These are phyloP conservation scores for Ceratocystis harringtonii DNA, from an alignment of 2,329 filamentous ascomycete species.

Conservation along the genomic window DNA sequence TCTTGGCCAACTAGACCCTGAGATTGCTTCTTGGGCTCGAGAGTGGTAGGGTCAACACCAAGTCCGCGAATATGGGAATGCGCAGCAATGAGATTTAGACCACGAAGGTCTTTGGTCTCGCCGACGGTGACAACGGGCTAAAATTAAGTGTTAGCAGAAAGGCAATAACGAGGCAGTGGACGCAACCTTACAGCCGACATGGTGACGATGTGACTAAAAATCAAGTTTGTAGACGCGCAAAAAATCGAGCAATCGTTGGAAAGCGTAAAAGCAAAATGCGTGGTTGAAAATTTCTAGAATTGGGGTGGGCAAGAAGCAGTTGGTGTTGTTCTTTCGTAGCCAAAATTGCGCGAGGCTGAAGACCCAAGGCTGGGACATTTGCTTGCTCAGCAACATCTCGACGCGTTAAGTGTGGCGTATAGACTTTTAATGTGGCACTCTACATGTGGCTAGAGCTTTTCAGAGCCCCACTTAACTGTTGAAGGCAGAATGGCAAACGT, in stretches of 20 bases:
- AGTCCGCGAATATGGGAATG: slow-evolving; percentile 96
- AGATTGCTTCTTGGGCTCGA: slow-evolving; percentile 71
- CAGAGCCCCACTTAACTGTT: slow-evolving; percentile 1
- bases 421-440: slow-evolving; percentile 1
- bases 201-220: slow-evolving; percentile 21
- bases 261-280: not conserved
- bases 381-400: not conserved
- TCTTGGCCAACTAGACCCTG: slow-evolving; percentile 93
- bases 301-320: slow-evolving; percentile 22
- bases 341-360: slow-evolving; percentile 13
- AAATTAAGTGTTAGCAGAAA: slow-evolving; percentile 13
- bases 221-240: not conserved
- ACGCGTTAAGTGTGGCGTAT: slow-evolving; percentile 13
- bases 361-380: not conserved
- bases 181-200: slow-evolving; percentile 39
- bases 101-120: slow-evolving; percentile 89
- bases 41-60: slow-evolving; percentile 78
- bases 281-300: not conserved
- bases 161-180: slow-evolving; percentile 7
- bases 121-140: slow-evolving; percentile 62
- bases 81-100: slow-evolving; percentile 92
- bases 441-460: not conserved
- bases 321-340: not conserved
- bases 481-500: slow-evolving; percentile 14
- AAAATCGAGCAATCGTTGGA: not conserved